Evolutionary conservation across 169 alveolate species (phyloP).

Genomic region (Plasmodium cynomolgi): DNA sequence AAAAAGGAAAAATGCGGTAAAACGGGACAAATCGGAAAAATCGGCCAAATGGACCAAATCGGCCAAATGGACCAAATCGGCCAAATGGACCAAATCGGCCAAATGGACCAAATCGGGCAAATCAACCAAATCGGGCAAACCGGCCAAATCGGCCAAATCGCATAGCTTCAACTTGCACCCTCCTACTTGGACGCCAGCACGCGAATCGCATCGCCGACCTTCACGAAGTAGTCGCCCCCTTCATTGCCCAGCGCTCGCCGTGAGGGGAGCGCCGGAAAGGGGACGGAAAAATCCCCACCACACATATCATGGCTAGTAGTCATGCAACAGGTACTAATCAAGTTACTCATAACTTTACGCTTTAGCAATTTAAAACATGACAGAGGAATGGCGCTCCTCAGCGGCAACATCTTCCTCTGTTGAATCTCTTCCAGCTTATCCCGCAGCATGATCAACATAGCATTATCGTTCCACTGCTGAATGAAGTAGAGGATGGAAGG

Average conservation of each 20-base stretch:
- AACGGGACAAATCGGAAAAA: too few relatives aligned
- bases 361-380: background rate
- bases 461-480: conserved; percentile 27
- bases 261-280: background rate
- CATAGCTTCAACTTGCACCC: background rate
- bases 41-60: too few relatives aligned
- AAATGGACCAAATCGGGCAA: too few relatives aligned
- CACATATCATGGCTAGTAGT: background rate
- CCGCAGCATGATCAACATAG: conserved; percentile 31
- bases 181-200: background rate
- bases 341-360: background rate
- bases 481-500: background rate
- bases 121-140: too few relatives aligned
- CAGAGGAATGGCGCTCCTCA: background rate
- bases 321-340: background rate
- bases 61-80: too few relatives aligned
- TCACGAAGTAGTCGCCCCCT: background rate
- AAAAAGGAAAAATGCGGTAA: background rate
- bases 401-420: background rate
- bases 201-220: background rate
- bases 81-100: too few relatives aligned
- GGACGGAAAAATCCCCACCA: background rate
- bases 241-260: background rate
- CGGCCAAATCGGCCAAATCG: background rate
- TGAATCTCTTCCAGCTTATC: conserved; percentile 41